Evolutionary conservation across 305 asterid species (phyloP), one percentile per base, ranked within the genome.

Genomic region (Fraxinus greggii): DNA sequence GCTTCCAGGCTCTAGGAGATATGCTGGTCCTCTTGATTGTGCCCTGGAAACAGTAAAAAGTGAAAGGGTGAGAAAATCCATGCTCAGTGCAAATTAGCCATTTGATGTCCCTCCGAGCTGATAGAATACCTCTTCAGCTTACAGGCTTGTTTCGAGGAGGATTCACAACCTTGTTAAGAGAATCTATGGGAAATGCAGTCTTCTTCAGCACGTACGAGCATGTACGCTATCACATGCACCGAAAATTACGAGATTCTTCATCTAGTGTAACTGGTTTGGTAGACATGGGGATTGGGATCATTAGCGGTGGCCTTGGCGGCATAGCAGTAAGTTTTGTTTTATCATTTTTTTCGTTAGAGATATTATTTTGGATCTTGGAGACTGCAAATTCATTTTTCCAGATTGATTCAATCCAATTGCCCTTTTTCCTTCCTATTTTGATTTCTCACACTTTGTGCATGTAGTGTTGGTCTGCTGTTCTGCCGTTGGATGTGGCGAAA

Each of bases 281-380:
- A 81, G 98, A 95, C 86, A 91, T 90, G 76, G 98, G 95, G 78
- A 82, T 93, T 78, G 98, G 98, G 84, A 91, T 94, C 75, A 80
- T 92, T 87, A 93, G 93, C 87, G 99, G 98, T 79, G 98, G 98
- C 81, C 77, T 93, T 86, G 92, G 97, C 83, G 99, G 98, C 74
- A 90, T 95, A 59, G 93, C 87, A 38, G 98, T 94, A 84, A 87
- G 95, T 87, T 40, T 84, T 81, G 19, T 69, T 75, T 51, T 77
- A 54, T 73, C 7, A 13, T 13, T 51, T 48, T 70, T 83, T 67
- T 29, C 61, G 24, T 54, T 56, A 78, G 79, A 42, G 81, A 77
- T 63, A 28, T 77, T 51, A 75, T 72, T 54, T 82, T 36, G 81
- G 21, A 54, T 29, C 13, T 35, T 78, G n/a, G 67, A 12, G 31